Evolutionary conservation across 140 eudicot species (phyloP), one percentile per base, ranked within the genome.

Genomic region (Oenanthe javanica): DNA sequence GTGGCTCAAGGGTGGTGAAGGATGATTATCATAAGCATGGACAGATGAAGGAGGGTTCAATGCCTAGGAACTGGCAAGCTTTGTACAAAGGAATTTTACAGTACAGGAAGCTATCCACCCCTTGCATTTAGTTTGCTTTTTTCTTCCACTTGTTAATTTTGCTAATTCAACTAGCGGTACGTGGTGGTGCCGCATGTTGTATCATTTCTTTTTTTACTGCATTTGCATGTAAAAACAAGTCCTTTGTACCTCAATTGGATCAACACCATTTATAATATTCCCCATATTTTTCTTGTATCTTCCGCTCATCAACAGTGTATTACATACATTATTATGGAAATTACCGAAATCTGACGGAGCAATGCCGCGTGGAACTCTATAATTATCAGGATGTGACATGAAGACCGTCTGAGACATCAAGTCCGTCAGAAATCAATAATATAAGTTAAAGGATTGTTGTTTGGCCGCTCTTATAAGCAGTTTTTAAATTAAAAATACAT

Each of bases 31-130:
- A 63, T 23, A 4, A 23, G 70, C 70, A 63, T 63, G 70, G 38
- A 13, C 70, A n/a, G 3, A 63, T 63, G 70, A 23, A 63, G 70
- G 70, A 63, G 70, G 75, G 31, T n/a, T 2, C 82, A 0, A 77
- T 85, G 86, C 91, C 89, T 11, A 80, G 69, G 25, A 88, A 88
- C 49, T 73, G 91, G 87, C 86, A 82, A 46, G 89, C 31, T 48
- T 47, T 85, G 81, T 88, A 88, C 75, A 81, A 79, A 81, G 89
- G 89, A 47, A 83, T 88, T 72, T 47, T 88, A 69, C 49, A 83
- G 61, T 16, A 51, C 63, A 85, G 83, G 81, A 76, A 79, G 81
- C 74, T 61, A 46, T 61, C 81, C 16, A 25, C 36, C n/a, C 69
- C 47, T 64, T 79, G 81, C 45, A 46, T 47, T 23, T 79, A 79